Conservation (phyloP, 2,329 filamentous ascomycete species). For the Laburnicola sp. region DNA sequence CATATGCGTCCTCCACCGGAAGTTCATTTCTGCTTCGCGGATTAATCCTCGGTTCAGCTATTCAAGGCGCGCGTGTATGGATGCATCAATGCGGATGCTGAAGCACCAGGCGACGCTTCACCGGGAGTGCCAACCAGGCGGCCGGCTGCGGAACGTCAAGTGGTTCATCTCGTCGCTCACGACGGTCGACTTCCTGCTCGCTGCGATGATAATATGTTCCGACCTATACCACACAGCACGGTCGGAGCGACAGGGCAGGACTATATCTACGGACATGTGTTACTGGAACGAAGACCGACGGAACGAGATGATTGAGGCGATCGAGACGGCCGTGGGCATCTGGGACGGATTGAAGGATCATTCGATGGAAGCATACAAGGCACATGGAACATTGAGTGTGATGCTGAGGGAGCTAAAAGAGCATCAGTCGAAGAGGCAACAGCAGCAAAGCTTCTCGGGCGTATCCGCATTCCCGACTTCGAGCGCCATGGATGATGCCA, state of each 20-base stretch:
- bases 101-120: conserved; percentile 76
- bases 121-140: conserved; percentile 71
- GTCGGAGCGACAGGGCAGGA: conserved; percentile 44
- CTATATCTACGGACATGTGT: conserved; percentile 43
- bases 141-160: conserved; percentile 71
- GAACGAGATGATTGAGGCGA: conserved; percentile 72
- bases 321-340: conserved; percentile 74
- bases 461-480: conserved; percentile 34
- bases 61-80: conserved; percentile 80
- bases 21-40: conserved; percentile 74
- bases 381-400: conserved; percentile 75
- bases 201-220: conserved; percentile 79
- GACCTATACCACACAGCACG: conserved; percentile 74
- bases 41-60: conserved; percentile 81
- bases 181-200: conserved; percentile 82
- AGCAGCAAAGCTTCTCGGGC: conserved; percentile 36
- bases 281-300: conserved; percentile 56
- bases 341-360: conserved; percentile 78
- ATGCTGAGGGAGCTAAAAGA: conserved; percentile 78
- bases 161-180: conserved; percentile 80
- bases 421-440: conserved; percentile 41
- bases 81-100: conserved; percentile 81
- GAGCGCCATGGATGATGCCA: conserved; percentile 56
- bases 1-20: conserved; percentile 83
- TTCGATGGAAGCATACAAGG: conserved; percentile 90